Base-by-base conservation (phyloP, 2,329 filamentous ascomycete genomes). In the Xylariaceae sp. region DNA sequence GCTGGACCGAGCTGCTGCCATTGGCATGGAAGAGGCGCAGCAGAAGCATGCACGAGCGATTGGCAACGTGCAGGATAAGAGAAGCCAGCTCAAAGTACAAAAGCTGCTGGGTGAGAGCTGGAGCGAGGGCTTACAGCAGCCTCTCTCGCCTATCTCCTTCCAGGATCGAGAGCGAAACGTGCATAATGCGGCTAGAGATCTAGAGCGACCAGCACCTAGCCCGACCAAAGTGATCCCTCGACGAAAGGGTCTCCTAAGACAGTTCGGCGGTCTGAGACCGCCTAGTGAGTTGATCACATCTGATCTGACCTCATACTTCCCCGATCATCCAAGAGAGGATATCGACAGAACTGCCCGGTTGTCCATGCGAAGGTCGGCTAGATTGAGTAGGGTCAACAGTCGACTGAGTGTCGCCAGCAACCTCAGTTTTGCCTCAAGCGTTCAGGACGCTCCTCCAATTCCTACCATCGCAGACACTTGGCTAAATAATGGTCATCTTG, bases 241-340 rank as follows among this genome's bases (percentile, higher is more conserved):
- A 50, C 72, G 72, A 51, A 82, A 82, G 62, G 73, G 70, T 30
- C 75, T 83, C 27, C 74, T 91, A 41, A 84, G 87, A 57, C 86
- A 87, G 57, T 97, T 97, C 70, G 94, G 95, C 62, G 92, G 92
- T 32, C 85, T 94, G 56, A 81, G 94, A 60, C 94, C 94, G 15
- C 94, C 94, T 1, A 97, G 92, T 72, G 94, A 99, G 73, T 81
- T 99, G 66, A 99, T 99, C 65, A 92, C 92, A 22, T 95, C 94
- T 18, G 94, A 99, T 66, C 75, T 99, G 52, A 94, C 90, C 1
- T 95, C 91, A 0, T 99, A 97, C 75, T 99, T 99, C 77, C 94
- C 94, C 0, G 90, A 95, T 63, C 92, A 97, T 62, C 85, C 91
- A 44, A 85, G 89, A 48, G 91, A 96, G 66, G 90, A 95, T 60